phyloP scores from a whole-genome alignment of 2,329 filamentous ascomycete genomes.

The Orbilia javanica region DNA sequence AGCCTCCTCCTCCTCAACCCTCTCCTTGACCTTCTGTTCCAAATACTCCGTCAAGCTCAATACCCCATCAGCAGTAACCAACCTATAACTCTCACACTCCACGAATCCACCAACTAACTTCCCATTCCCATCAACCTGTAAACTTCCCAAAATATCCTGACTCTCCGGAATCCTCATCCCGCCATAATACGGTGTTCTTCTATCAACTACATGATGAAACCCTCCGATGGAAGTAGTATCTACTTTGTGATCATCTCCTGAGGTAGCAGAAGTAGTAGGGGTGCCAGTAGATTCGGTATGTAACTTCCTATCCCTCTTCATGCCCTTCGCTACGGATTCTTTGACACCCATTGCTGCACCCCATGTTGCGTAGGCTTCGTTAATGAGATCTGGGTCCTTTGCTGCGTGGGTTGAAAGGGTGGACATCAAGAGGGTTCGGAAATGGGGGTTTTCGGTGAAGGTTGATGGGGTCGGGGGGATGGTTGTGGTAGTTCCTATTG shows the following conservation, averaged over 20 bases:
- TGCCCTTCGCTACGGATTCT: constrained; percentile 56
- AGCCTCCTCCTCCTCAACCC: constrained; percentile 70
- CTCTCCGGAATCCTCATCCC: constrained; percentile 76
- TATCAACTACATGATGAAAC: constrained; percentile 74
- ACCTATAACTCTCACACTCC: constrained; percentile 72
- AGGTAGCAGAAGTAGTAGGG: constrained; percentile 4
- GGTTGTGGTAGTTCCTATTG: constrained; percentile 72
- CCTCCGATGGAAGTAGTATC: constrained; percentile 71
- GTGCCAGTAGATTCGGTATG: constrained; percentile 30
- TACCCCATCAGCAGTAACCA: constrained; percentile 76
- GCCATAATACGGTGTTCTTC: constrained; percentile 73
- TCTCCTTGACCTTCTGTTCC: constrained; percentile 70
- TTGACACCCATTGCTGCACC: constrained; percentile 68
- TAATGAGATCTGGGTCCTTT: constrained; percentile 70
- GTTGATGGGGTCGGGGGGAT: constrained; percentile 74
- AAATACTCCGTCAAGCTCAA: constrained; percentile 72
- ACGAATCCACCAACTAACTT: constrained; percentile 68
- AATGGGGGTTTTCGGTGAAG: constrained; percentile 73
- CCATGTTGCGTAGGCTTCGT: constrained; percentile 71
- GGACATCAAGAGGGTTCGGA: constrained; percentile 72
- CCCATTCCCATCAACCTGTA: constrained; percentile 73
- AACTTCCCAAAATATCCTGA: constrained; percentile 77
- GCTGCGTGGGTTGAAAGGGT: constrained; percentile 72
- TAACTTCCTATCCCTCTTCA: constrained; percentile 40
- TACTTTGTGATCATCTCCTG: background rate